Percentiles rank a stretch among this genome's conserved stretches.
phyloP scores from a whole-genome alignment of 345 rosid genomes.

The Nephelium lappaceum region DNA sequence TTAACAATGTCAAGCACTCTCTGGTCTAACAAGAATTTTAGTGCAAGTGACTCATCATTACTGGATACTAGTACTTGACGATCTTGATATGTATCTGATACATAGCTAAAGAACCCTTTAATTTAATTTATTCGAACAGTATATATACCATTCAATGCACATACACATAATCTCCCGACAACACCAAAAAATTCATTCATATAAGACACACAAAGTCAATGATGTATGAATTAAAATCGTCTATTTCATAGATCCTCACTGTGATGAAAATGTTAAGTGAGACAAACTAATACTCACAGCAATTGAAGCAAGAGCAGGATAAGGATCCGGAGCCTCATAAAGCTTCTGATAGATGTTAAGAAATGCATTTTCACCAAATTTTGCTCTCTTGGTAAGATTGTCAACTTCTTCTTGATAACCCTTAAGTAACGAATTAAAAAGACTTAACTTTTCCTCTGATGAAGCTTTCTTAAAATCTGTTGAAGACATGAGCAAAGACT shows the following conservation, averaged over 20 bases:
- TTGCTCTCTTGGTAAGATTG: slow-evolving; percentile 98
- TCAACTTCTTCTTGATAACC: slow-evolving; percentile 99
- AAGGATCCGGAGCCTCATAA: slow-evolving; percentile 99
- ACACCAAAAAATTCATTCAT: neutral
- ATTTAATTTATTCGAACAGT: neutral
- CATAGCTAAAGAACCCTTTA: neutral
- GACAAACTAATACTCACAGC: slow-evolving; percentile 61
- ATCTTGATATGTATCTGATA: neutral
- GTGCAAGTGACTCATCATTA: neutral
- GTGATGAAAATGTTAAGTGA: neutral
- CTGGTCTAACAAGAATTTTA: neutral
- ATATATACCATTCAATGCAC: neutral
- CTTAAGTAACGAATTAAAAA: slow-evolving; percentile 91
- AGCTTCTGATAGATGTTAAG: slow-evolving; percentile 96
- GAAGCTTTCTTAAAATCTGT: slow-evolving; percentile 99
- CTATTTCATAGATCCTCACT: neutral
- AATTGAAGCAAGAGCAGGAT: slow-evolving; percentile 89
- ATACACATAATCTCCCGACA: neutral
- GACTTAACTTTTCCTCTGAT: slow-evolving; percentile 72
- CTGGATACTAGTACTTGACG: neutral
- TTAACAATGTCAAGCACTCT: neutral
- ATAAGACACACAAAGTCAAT: neutral
- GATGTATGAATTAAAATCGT: neutral
- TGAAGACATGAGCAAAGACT: slow-evolving; percentile 2
- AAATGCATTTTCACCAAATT: slow-evolving; percentile 96